These are phyloP conservation scores for Tetradesmus obliquus DNA, from an alignment of 139 green algal genomes.

Conservation along the genomic window DNA sequence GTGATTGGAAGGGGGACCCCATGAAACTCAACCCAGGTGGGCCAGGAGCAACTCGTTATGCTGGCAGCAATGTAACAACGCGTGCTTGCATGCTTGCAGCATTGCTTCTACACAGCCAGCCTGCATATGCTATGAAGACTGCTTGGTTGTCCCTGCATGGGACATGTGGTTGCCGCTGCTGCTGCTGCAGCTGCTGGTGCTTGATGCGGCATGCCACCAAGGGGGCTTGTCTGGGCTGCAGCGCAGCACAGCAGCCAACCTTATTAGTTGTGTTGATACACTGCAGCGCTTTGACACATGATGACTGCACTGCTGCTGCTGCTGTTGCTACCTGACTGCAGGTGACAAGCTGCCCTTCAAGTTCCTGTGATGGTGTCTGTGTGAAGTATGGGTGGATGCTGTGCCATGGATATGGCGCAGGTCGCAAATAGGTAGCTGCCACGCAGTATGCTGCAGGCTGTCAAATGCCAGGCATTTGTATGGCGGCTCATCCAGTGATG, in stretches of 20 bases:
- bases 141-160: no score
- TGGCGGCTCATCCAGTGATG: no score
- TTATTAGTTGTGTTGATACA: no score
- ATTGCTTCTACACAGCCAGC: not conserved
- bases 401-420: not conserved
- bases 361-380: constrained; percentile 56
- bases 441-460: no score
- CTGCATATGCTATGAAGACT: no score
- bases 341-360: constrained; percentile 84
- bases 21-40: constrained; percentile 78
- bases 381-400: not conserved
- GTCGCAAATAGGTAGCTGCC: no score
- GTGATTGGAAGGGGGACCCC: constrained; percentile 80
- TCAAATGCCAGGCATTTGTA: no score
- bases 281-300: no score
- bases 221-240: no score
- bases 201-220: no score
- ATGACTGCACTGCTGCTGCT: not conserved
- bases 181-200: not conserved
- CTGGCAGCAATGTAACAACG: not conserved
- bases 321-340: not conserved
- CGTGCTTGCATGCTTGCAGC: not conserved
- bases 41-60: no score
- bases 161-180: not conserved
- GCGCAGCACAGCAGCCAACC: no score